These are phyloP conservation scores for Podila epigama DNA, from an alignment of 192 early-diverging fungal genomes.

Conservation along the genomic window DNA sequence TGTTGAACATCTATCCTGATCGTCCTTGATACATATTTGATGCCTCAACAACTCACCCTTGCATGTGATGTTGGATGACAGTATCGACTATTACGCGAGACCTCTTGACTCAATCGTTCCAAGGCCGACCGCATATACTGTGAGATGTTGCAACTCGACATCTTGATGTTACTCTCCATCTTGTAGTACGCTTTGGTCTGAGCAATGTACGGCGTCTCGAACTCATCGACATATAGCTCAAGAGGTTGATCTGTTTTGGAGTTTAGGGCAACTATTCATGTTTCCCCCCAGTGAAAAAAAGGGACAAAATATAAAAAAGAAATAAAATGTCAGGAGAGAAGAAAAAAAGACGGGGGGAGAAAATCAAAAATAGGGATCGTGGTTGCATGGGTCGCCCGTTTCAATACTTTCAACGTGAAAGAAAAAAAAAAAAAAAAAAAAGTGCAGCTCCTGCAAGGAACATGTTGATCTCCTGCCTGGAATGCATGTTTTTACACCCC, in stretches of 20 bases:
- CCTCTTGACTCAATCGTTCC: constrained; percentile 70
- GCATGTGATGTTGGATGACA: constrained; percentile 72
- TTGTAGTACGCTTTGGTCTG: constrained; percentile 75
- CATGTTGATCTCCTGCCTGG: no score
- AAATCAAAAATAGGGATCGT: no score
- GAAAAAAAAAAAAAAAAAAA: no score
- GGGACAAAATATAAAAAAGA: constrained; percentile 1
- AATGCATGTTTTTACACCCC: no score
- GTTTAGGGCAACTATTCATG: constrained; percentile 62
- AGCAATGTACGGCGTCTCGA: constrained; percentile 75
- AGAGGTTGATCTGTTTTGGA: constrained; percentile 68
- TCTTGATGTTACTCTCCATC: constrained; percentile 64
- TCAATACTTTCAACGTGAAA: no score
- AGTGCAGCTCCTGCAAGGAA: background rate
- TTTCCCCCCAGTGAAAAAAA: background rate
- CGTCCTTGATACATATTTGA: background rate
- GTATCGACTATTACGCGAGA: constrained; percentile 61
- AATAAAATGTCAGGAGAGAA: constrained; percentile 17
- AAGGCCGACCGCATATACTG: constrained; percentile 72
- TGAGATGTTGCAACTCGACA: constrained; percentile 66
- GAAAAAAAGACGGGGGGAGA: background rate
- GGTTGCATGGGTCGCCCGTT: no score
- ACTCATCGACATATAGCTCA: constrained; percentile 81
- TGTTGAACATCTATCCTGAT: background rate
- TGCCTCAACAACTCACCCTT: constrained; percentile 50